A percentile compares a stretch with the other conserved stretches of the same genome.
Conservation (phyloP, 176 grass and related monocot species). For the Carex myosuroides region DNA sequence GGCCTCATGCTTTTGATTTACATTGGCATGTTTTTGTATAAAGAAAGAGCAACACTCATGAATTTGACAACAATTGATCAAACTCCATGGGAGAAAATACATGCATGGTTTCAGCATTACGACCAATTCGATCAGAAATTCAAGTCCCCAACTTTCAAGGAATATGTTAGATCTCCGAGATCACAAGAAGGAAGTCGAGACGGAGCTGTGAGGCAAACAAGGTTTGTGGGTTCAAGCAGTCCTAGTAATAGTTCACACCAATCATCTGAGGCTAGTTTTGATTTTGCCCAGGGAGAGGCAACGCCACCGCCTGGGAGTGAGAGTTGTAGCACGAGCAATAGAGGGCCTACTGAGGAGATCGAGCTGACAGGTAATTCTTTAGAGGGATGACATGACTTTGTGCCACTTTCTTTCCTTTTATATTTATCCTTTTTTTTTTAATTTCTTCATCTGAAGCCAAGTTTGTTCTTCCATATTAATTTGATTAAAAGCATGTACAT, state of each 20-base stretch:
- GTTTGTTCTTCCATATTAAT: neutral
- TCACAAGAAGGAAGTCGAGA: slow-evolving; percentile 3
- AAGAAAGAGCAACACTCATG: slow-evolving; percentile 36
- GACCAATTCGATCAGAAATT: slow-evolving; percentile 31
- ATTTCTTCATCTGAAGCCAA: neutral
- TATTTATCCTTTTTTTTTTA: neutral
- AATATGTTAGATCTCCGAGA: neutral
- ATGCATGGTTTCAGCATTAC: slow-evolving; percentile 36
- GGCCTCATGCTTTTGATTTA: slow-evolving; percentile 42
- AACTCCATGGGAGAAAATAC: slow-evolving; percentile 29
- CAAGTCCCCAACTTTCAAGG: slow-evolving; percentile 40
- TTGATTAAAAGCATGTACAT: neutral
- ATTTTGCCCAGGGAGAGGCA: neutral
- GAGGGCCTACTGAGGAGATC: neutral
- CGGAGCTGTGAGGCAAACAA: neutral
- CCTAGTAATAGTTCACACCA: neutral
- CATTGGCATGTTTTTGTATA: slow-evolving; percentile 50
- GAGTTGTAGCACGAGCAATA: neutral
- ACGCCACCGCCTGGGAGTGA: neutral
- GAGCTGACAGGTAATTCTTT: neutral
- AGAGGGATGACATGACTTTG: neutral
- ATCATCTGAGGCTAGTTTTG: neutral
- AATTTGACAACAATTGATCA: neutral
- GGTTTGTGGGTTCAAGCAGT: neutral
- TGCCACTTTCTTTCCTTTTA: neutral